Evolutionary conservation across 2,329 filamentous ascomycete genomes (phyloP).

Genomic region (Waltergamsia citrina): DNA sequence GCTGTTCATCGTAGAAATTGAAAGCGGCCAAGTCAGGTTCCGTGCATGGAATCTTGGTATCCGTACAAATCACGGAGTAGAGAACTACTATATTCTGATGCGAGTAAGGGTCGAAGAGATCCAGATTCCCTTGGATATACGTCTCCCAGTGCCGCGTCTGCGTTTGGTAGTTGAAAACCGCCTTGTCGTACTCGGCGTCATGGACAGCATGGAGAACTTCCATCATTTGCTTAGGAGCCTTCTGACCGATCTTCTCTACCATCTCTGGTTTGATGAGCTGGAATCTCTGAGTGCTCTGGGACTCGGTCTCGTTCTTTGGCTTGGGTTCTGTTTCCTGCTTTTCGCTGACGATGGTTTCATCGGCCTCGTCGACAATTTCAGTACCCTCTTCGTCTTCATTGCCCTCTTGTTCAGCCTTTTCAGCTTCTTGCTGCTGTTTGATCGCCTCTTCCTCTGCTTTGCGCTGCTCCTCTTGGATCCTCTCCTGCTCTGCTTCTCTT

Average conservation of each 20-base stretch:
- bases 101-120: constrained; percentile 88
- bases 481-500: constrained; percentile 1
- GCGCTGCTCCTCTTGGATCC: neutral
- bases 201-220: constrained; percentile 92
- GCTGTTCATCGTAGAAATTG: constrained; percentile 90
- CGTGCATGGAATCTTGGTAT: constrained; percentile 85
- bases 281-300: constrained; percentile 53
- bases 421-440: neutral
- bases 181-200: constrained; percentile 94
- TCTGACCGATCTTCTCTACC: constrained; percentile 76
- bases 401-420: neutral
- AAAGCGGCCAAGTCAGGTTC: constrained; percentile 87
- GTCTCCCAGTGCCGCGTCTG: constrained; percentile 96
- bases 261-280: constrained; percentile 91
- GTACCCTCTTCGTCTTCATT: neutral
- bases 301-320: neutral
- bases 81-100: constrained; percentile 95
- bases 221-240: constrained; percentile 77
- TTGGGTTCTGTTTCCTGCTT: neutral
- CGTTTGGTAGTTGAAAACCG: constrained; percentile 84
- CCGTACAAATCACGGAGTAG: constrained; percentile 88
- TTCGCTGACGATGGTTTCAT: neutral
- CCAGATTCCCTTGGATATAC: constrained; percentile 78
- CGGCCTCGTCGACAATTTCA: neutral
- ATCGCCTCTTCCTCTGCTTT: neutral